phyloP scores from a whole-genome alignment of 768 basidiomycete genomes.

The Xerocomellus intermedius region DNA sequence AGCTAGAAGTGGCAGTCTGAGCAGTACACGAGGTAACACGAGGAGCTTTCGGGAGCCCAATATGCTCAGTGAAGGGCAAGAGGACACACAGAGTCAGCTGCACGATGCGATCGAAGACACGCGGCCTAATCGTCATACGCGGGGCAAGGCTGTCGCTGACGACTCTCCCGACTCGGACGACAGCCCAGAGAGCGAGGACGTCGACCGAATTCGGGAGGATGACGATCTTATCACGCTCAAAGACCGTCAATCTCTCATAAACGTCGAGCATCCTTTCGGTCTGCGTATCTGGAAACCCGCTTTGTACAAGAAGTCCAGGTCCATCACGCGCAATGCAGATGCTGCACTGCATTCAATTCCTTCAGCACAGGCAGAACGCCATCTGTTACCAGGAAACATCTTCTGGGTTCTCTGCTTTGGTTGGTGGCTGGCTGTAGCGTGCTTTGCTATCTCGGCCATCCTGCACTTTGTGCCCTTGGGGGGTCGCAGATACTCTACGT shows the following conservation, averaged over 20 bases:
- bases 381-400: conserved; percentile 90
- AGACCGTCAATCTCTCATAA: conserved; percentile 96
- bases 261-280: conserved; percentile 99
- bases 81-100: conserved; percentile 40
- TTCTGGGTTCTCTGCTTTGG: conserved; percentile 91
- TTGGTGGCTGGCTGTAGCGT: conserved; percentile 85
- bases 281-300: conserved; percentile 99
- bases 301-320: conserved; percentile 94
- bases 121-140: conserved; percentile 15
- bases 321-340: conserved; percentile 95
- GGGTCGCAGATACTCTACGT: conserved; percentile 77
- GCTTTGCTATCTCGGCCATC: conserved; percentile 62
- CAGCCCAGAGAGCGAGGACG: conserved; percentile 35
- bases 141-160: conserved; percentile 46
- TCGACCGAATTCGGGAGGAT: conserved; percentile 37
- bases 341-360: conserved; percentile 90
- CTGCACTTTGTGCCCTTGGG: conserved; percentile 77
- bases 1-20: conserved; percentile 60
- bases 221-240: conserved; percentile 89
- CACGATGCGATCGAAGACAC: conserved; percentile 36
- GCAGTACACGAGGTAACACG: conserved; percentile 52
- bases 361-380: conserved; percentile 89
- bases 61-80: conserved; percentile 52
- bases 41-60: conserved; percentile 45
- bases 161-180: conserved; percentile 42